Percentiles rank a stretch among this genome's conserved stretches.
phyloP scores from a whole-genome alignment of 2,329 filamentous ascomycete species.

The Colletotrichum noveboracense region DNA sequence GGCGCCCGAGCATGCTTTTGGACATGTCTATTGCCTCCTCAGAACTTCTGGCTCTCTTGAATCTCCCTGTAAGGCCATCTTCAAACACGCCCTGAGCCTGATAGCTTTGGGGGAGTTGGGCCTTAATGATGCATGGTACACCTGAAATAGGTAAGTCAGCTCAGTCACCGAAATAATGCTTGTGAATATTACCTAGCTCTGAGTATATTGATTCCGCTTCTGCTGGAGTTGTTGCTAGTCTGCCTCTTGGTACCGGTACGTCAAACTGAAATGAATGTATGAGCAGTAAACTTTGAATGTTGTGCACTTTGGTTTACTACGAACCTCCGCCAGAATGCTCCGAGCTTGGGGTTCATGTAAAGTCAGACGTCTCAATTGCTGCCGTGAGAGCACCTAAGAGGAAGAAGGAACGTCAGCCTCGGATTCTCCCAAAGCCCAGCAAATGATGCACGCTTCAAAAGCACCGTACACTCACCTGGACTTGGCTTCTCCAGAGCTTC shows the following conservation, averaged over 20 bases:
- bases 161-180: not conserved
- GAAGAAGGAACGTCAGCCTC: not conserved
- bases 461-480: not conserved
- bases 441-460: not conserved
- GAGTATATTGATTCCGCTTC: slow-evolving; percentile 26
- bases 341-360: not conserved
- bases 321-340: not conserved
- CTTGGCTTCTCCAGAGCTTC: not conserved
- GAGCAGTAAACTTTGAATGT: not conserved
- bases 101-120: not conserved
- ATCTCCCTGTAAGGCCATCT: not conserved
- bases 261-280: slow-evolving; percentile 24
- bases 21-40: slow-evolving; percentile 25
- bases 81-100: not conserved
- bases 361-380: not conserved
- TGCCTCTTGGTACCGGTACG: slow-evolving; percentile 28
- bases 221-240: slow-evolving; percentile 22
- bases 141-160: slow-evolving; percentile 16
- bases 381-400: not conserved
- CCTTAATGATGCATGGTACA: slow-evolving; percentile 27
- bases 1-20: slow-evolving; percentile 22
- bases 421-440: not conserved
- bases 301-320: too few species aligned
- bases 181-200: slow-evolving; percentile 26
- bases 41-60: not conserved